Evolutionary conservation across 164 flowering plant species (phyloP), one percentile per base, ranked within the genome.

Genomic region (Brasenia schreberi): DNA sequence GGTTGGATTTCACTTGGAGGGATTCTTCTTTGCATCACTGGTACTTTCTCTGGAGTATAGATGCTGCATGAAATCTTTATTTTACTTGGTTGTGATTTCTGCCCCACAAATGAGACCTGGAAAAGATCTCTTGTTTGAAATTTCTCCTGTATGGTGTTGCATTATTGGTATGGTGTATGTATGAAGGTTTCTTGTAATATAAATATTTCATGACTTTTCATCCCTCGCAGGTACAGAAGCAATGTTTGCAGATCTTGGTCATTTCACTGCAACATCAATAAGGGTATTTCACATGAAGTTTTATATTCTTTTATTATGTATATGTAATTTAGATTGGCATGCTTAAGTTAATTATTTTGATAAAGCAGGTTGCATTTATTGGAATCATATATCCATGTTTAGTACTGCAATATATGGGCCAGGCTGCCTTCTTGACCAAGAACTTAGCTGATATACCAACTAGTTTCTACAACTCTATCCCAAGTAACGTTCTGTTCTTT

Each of bases 1-100:
- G 98, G 96, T 18, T 92, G 95, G 95, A 75, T 88, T 79, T 83
- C 96, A 70, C 86, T 92, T 64, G 98, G 96, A 64, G 96, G 96
- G 60, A 74, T 88, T 39, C 89, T 92, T 65, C 92, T 92, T 23
- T 82, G 79, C 9, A 83, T 83, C 45, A 88, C 98, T 67, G 98
- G 98, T 92, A 81, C 62, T 23, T 23, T 0, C 27, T 23, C 27
- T 23, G 27, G 27, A 23, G 27, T 23, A 23, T 23, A 23, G 27
- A 23, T 23, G 27, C 2, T 23, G 27, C 27, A 23, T 23, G 27
- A 23, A 23, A 23, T 23, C 27, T 23, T 23, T 23, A 23, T 23
- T 23, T 23, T 0, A 23, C 27, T 23, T 23, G 27, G 27, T 23
- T 23, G 27, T 23, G 27, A 23, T 23, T 23, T 23, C 27, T 23